Evolutionary conservation across 495 filamentous ascomycete species (phyloP).

Genomic region (Hapsidospora chrysogenum): DNA sequence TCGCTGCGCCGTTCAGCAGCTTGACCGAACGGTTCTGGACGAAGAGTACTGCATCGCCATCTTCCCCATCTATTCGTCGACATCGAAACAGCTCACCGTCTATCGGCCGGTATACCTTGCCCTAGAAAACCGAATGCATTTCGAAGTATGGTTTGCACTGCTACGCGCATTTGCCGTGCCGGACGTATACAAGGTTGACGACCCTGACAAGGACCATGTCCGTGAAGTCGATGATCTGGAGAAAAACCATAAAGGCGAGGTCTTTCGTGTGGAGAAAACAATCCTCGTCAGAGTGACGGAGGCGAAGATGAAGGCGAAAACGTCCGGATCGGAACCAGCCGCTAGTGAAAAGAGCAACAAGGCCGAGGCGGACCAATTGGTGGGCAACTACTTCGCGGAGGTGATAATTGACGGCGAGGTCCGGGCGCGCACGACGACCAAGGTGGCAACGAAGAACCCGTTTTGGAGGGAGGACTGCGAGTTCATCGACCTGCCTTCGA

Average conservation of each 20-base stretch:
- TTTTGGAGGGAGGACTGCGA: constrained; percentile 93
- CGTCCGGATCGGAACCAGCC: not conserved
- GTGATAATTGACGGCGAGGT: constrained; percentile 84
- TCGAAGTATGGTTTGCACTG: constrained; percentile 95
- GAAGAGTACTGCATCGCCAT: constrained; percentile 92
- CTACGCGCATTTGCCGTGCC: constrained; percentile 85
- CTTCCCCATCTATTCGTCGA: constrained; percentile 60
- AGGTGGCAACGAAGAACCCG: constrained; percentile 63
- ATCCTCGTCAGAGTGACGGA: constrained; percentile 38
- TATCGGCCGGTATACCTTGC: constrained; percentile 68
- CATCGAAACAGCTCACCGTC: constrained; percentile 44
- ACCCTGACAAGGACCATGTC: constrained; percentile 16
- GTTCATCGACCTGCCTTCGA: constrained; percentile 68
- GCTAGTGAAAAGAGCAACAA: constrained; percentile 6
- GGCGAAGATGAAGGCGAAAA: constrained; percentile 28
- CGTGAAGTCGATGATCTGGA: constrained; percentile 23
- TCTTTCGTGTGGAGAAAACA: constrained; percentile 43
- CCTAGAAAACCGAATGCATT: constrained; percentile 71
- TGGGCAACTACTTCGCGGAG: constrained; percentile 69
- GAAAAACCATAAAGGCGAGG: constrained; percentile 21
- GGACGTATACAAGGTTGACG: constrained; percentile 58
- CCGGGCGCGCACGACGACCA: constrained; percentile 68
- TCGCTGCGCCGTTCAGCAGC: constrained; percentile 72
- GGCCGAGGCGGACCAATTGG: constrained; percentile 17
- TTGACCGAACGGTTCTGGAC: constrained; percentile 84